Evolutionary conservation across 1,284 basidiomycete species (phyloP), one percentile per base, ranked within the genome.

Genomic region (Naganishia cerealis): DNA sequence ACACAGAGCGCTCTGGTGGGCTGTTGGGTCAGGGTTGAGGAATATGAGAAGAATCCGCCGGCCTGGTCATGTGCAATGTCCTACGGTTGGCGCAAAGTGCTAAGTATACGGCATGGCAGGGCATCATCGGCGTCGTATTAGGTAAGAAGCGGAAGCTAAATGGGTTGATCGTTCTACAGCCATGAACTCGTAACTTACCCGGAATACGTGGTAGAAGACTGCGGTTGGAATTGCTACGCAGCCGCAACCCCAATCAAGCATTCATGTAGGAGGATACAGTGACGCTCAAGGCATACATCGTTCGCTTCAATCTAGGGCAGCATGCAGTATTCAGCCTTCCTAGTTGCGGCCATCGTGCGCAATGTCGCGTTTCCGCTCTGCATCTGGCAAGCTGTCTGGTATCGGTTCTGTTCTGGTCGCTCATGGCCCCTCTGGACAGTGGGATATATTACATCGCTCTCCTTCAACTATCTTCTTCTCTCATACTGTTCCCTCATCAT

Each of bases 271-370:
- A 33, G 29, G 29, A 33, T 33, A 33, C 29, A 33, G 3, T 33
- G 29, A 33, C 29, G 6, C 29, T 6, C 29, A 33, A 33, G 29
- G 29, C 29, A 33, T 33, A 2, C 29, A 33, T 33, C 54, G n/a
- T 36, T 9, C 6, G 9, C 29, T 36, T 26, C 9, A 36, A 10
- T 2, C n/a, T 26, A 9, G 12, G 13, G 26, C 21, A 56, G n/a
- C 59, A 59, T 59, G 43, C 29, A 48, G 57, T 59, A 59, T 46
- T 48, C 57, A 12, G 21, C 63, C 8, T 56, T 65, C 26, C 63
- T 65, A 12, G 33, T 50, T 3, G 57, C 40, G 5, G 57, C 13
- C 21, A 16, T 58, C 57, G 3, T 58, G 13, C 40, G 40, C 21
- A 58, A 46, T 18, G 16, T 58, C 21, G 21, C 29, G 40, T 26